Conservation (phyloP, 1,284 basidiomycete species). For the Rhodofomes roseus region DNA sequence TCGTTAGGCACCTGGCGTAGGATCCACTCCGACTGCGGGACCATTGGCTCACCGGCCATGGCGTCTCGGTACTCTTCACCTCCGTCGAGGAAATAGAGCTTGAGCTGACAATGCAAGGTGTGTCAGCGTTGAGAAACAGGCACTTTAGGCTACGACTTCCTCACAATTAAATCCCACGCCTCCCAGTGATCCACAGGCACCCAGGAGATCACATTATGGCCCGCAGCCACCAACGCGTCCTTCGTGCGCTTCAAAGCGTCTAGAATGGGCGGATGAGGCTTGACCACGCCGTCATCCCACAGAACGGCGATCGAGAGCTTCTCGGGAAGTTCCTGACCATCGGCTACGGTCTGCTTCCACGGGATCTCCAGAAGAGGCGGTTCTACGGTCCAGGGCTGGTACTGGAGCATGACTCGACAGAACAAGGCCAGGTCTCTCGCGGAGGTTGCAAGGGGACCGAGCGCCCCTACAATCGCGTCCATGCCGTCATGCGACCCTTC, state of each 20-base stretch:
- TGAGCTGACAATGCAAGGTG: constrained; percentile 28
- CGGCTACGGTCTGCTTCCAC: constrained; percentile 41
- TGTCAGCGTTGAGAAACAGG: constrained; percentile 9
- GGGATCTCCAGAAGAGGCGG: constrained; percentile 49
- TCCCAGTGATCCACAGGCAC: constrained; percentile 40
- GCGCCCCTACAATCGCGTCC: constrained; percentile 48
- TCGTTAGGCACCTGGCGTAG: constrained; percentile 36
- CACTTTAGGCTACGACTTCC: constrained; percentile 17
- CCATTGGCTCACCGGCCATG: constrained; percentile 35
- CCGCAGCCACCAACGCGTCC: constrained; percentile 41
- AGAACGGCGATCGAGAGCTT: constrained; percentile 50
- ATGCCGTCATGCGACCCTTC: constrained; percentile 50
- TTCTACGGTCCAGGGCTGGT: constrained; percentile 53
- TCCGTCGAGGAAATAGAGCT: constrained; percentile 48
- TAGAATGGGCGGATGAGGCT: constrained; percentile 50
- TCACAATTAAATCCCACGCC: constrained; percentile 49
- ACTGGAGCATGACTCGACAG: constrained; percentile 45
- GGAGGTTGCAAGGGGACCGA: constrained; percentile 52
- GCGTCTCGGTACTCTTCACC: constrained; percentile 43
- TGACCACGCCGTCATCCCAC: constrained; percentile 51
- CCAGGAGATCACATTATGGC: constrained; percentile 53
- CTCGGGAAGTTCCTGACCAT: constrained; percentile 37
- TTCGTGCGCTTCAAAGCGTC: constrained; percentile 42
- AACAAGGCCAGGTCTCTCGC: constrained; percentile 51
- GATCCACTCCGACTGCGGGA: constrained; percentile 47